Percentiles rank a stretch among this genome's conserved stretches.
Conservation (phyloP, 164 flowering plant genomes). For the Piper betle region DNA sequence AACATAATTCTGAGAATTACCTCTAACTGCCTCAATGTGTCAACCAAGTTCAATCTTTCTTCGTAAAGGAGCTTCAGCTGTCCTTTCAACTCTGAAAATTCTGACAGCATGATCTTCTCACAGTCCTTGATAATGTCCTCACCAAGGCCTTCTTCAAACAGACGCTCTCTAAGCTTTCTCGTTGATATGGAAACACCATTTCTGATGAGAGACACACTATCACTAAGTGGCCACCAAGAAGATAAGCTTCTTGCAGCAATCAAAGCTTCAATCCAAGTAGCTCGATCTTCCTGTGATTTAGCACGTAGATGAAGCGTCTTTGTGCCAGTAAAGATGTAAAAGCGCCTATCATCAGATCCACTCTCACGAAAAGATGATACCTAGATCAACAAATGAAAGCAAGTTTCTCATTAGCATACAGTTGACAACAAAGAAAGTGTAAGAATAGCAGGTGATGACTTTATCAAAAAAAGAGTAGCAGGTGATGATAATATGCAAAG, state of each 20-base stretch:
- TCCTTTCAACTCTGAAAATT: constrained; percentile 58
- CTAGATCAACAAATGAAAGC: constrained; percentile 19
- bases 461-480: no score
- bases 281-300: constrained; percentile 49
- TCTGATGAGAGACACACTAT: constrained; percentile 29
- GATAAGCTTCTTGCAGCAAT: constrained; percentile 41
- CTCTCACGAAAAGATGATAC: constrained; percentile 82
- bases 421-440: no score
- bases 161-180: constrained; percentile 47
- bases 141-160: constrained; percentile 48
- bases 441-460: no score
- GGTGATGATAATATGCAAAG: no score
- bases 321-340: constrained; percentile 86
- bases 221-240: constrained; percentile 30
- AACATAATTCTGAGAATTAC: constrained; percentile 16
- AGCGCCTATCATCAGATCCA: constrained; percentile 63
- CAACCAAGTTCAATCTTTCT: constrained; percentile 55
- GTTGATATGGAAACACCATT: constrained; percentile 53
- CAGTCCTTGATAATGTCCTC: constrained; percentile 66
- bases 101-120: constrained; percentile 76
- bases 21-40: constrained; percentile 70
- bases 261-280: constrained; percentile 79
- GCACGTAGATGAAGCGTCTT: constrained; percentile 88
- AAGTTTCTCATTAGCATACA: no score
- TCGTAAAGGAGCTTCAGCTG: constrained; percentile 52